Evolutionary conservation across 2,329 filamentous ascomycete genomes (phyloP).

Genomic region (Beauveria caledonica): DNA sequence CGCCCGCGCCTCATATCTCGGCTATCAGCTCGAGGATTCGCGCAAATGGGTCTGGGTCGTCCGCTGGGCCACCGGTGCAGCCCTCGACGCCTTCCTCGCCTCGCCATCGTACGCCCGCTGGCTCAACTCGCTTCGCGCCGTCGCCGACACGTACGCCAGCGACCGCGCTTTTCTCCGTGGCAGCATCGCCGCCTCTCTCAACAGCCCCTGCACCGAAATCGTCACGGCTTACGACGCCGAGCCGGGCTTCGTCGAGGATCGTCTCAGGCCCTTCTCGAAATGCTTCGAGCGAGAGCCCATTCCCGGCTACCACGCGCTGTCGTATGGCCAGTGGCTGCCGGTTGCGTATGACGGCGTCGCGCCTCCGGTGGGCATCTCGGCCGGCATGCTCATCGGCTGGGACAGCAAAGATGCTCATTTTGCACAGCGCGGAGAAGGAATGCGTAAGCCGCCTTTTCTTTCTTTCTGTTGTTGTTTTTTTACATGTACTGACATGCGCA

Average conservation of each 20-base stretch:
- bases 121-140: conserved; percentile 27
- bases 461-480: not conserved
- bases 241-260: conserved; percentile 22
- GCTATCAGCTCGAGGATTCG: conserved; percentile 27
- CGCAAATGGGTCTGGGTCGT: conserved; percentile 25
- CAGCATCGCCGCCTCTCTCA: conserved; percentile 21
- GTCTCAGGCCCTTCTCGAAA: conserved; percentile 22
- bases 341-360: conserved; percentile 21
- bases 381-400: conserved; percentile 30
- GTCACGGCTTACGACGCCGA: conserved; percentile 27
- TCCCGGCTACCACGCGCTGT: conserved; percentile 24
- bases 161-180: conserved; percentile 18
- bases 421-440: conserved; percentile 23
- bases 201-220: conserved; percentile 31
- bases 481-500: not conserved
- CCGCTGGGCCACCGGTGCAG: conserved; percentile 26
- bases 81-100: conserved; percentile 31
- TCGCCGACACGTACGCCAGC: conserved; percentile 18
- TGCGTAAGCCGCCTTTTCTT: conserved; percentile 15
- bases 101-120: conserved; percentile 33
- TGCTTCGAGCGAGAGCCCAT: conserved; percentile 18
- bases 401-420: conserved; percentile 31
- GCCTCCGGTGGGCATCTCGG: conserved; percentile 22
- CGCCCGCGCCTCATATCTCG: conserved; percentile 25
- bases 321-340: conserved; percentile 26